Conservation (phyloP, 1,284 basidiomycete species). For the Somion occarium region DNA sequence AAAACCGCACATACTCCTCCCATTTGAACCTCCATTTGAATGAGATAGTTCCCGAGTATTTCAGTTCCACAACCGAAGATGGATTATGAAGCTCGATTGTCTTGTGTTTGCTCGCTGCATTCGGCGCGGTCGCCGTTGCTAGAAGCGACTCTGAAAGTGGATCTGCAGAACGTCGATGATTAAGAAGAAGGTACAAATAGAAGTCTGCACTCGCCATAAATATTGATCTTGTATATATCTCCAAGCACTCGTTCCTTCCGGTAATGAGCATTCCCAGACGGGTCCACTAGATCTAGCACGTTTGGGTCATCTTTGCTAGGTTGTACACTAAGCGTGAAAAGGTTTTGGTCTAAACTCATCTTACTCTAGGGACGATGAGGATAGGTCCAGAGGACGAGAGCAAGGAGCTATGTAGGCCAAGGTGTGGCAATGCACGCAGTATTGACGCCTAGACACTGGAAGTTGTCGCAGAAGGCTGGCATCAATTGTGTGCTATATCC, state of each 20-base stretch:
- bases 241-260: conserved; percentile 55
- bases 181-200: not conserved
- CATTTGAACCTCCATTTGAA: conserved; percentile 78
- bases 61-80: conserved; percentile 61
- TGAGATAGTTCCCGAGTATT: conserved; percentile 64
- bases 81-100: conserved; percentile 74
- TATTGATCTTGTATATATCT: conserved; percentile 52
- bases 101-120: conserved; percentile 65
- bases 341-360: conserved; percentile 77
- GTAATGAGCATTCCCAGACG: conserved; percentile 60
- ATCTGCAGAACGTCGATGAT: conserved; percentile 35
- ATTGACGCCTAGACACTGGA: too few relatives aligned
- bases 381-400: too few relatives aligned
- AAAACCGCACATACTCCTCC: conserved; percentile 59
- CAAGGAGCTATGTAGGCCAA: too few relatives aligned
- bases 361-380: too few relatives aligned
- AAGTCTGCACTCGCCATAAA: conserved; percentile 45
- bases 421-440: too few relatives aligned
- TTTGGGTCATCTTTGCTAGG: conserved; percentile 52
- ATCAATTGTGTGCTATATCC: too few relatives aligned
- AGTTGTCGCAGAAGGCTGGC: too few relatives aligned
- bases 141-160: conserved; percentile 63
- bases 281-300: conserved; percentile 64
- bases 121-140: conserved; percentile 58
- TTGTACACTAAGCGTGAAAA: conserved; percentile 69